A percentile compares a stretch with the other conserved stretches of the same genome.
These are phyloP conservation scores for Caryopteris hybrid DNA, from an alignment of 305 asterid species.

Conservation along the genomic window DNA sequence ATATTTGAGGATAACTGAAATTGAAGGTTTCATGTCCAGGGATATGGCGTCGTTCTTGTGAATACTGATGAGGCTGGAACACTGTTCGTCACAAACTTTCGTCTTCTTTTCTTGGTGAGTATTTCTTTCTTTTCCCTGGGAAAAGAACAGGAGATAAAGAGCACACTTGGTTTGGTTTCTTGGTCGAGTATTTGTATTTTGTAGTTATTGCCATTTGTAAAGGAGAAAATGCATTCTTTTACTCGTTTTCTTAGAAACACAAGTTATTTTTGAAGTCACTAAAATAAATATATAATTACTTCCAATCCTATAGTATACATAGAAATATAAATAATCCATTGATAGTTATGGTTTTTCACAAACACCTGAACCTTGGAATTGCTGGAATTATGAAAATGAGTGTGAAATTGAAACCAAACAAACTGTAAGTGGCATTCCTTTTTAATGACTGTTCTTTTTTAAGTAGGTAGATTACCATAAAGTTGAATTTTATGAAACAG, in stretches of 20 bases:
- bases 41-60: constrained; percentile 88
- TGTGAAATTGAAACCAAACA: neutral
- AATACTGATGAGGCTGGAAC: constrained; percentile 94
- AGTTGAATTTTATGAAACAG: neutral
- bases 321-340: neutral
- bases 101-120: constrained; percentile 87
- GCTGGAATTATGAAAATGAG: neutral
- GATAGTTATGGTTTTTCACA: neutral
- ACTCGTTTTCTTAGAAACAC: neutral
- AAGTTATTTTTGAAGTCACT: neutral
- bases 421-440: neutral
- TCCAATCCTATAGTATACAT: too few species aligned
- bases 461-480: neutral
- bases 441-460: neutral
- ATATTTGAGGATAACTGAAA: constrained; percentile 22
- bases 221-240: neutral
- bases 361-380: neutral
- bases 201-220: neutral
- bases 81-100: constrained; percentile 81
- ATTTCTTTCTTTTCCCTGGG: constrained; percentile 3
- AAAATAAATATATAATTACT: too few species aligned
- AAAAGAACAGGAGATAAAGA: neutral
- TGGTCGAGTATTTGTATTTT: neutral
- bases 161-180: neutral
- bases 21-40: constrained; percentile 47